A percentile compares a stretch with the other conserved stretches of the same genome.
Evolutionary conservation across 306 rosid genomes (phyloP).

Genomic region (Dryas alaskensis): DNA sequence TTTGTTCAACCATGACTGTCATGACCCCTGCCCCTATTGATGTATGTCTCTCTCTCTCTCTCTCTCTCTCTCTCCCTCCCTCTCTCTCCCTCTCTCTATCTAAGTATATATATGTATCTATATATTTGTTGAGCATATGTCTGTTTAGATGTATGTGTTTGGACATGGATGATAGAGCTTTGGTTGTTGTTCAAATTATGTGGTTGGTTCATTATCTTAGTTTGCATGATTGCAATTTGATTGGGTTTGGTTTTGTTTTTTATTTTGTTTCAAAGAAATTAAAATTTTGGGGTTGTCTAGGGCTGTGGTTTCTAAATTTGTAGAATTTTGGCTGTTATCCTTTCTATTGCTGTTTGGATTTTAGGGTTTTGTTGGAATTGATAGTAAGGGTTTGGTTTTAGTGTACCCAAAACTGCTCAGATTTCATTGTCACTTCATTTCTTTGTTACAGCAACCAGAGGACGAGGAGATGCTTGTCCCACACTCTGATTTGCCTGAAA

Average conservation of each 20-base stretch:
- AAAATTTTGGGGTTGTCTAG: slow-evolving; percentile 26
- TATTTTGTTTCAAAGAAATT: background rate
- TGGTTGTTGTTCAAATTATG: slow-evolving; percentile 11
- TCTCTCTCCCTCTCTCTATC: background rate
- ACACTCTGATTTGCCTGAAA: slow-evolving; percentile 69
- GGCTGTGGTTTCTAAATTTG: slow-evolving; percentile 44
- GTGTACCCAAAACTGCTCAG: slow-evolving; percentile 43
- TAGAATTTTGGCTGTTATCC: slow-evolving; percentile 23
- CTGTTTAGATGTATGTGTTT: slow-evolving; percentile 20
- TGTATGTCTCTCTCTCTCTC: slow-evolving; percentile 40
- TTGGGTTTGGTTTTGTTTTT: slow-evolving; percentile 16
- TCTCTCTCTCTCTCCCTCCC: slow-evolving; percentile 24
- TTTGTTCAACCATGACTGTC: slow-evolving; percentile 52
- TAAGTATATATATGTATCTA: background rate
- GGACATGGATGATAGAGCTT: slow-evolving; percentile 17
- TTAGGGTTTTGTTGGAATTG: slow-evolving; percentile 37
- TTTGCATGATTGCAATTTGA: slow-evolving; percentile 13
- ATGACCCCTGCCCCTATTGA: slow-evolving; percentile 79
- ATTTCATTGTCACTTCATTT: slow-evolving; percentile 17
- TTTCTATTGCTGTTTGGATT: slow-evolving; percentile 34
- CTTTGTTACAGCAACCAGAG: slow-evolving; percentile 67
- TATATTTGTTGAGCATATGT: background rate
- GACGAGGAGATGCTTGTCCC: slow-evolving; percentile 95
- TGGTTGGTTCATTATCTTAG: slow-evolving; percentile 23
- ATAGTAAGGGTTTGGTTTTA: slow-evolving; percentile 27